Percentiles rank a stretch among this genome's conserved stretches.
These are phyloP conservation scores for Coniella lustricola DNA, from an alignment of 2,329 filamentous ascomycete species.

Conservation along the genomic window DNA sequence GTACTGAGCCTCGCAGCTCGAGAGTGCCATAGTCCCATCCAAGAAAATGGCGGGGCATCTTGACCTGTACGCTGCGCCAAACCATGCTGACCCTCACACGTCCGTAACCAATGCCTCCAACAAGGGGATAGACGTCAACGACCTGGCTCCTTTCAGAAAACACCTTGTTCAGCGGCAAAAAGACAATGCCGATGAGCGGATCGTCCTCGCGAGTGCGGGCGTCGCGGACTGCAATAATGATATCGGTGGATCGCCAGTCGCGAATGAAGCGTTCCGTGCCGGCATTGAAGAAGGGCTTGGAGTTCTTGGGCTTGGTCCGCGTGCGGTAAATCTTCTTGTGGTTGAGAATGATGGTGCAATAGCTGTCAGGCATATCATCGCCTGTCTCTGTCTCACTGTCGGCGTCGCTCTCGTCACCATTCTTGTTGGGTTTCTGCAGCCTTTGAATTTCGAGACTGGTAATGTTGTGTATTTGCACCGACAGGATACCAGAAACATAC, in stretches of 20 bases:
- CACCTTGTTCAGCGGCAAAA: constrained; percentile 55
- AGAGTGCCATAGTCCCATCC: constrained; percentile 70
- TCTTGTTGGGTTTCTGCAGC: constrained; percentile 47
- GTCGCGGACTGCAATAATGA: constrained; percentile 63
- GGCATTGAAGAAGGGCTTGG: constrained; percentile 73
- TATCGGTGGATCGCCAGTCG: constrained; percentile 60
- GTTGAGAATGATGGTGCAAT: constrained; percentile 68
- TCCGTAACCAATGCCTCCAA: constrained; percentile 67
- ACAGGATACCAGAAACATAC: constrained; percentile 60
- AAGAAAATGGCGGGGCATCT: constrained; percentile 49
- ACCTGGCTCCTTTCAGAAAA: constrained; percentile 58
- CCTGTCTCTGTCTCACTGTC: constrained; percentile 53
- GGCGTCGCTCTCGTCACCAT: constrained; percentile 33
- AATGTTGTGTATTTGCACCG: constrained; percentile 67
- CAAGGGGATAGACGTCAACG: constrained; percentile 58
- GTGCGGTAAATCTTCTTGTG: constrained; percentile 64
- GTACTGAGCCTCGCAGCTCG: constrained; percentile 50
- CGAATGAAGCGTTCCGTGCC: constrained; percentile 65
- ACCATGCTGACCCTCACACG: constrained; percentile 63
- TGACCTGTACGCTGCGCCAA: constrained; percentile 61
- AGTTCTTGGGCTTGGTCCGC: constrained; percentile 69
- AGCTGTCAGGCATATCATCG: constrained; percentile 60
- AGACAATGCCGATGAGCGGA: constrained; percentile 62
- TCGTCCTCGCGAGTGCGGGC: constrained; percentile 63
- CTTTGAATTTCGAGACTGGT: constrained; percentile 58